Evolutionary conservation across 495 filamentous ascomycete genomes (phyloP).

Genomic region (Letharia lupina): DNA sequence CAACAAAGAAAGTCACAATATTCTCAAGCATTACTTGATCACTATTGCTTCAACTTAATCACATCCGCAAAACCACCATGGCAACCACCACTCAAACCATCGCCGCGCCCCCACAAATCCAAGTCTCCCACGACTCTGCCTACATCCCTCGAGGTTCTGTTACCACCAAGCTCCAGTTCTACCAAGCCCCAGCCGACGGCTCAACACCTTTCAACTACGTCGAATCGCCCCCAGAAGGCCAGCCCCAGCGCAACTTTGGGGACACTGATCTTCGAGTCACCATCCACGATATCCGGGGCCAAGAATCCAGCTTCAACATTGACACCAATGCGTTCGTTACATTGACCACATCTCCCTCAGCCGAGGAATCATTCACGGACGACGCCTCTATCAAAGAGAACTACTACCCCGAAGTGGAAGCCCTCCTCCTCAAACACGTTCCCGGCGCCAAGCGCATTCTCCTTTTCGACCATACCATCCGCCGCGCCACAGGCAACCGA

Average conservation of each 20-base stretch:
- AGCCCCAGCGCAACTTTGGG: conserved; percentile 54
- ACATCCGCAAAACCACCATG: conserved; percentile 15
- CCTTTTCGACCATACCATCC: conserved; percentile 89
- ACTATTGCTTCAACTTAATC: not conserved
- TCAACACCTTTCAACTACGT: conserved; percentile 62
- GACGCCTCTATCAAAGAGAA: conserved; percentile 52
- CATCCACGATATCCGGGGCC: conserved; percentile 59
- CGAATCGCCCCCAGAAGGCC: conserved; percentile 50
- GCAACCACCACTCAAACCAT: conserved; percentile 23
- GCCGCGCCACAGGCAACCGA: conserved; percentile 49
- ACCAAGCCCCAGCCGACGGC: conserved; percentile 53
- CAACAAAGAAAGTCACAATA: not conserved
- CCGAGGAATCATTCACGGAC: conserved; percentile 48
- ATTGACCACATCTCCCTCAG: conserved; percentile 38
- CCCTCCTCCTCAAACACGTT: conserved; percentile 52
- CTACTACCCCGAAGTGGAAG: conserved; percentile 80
- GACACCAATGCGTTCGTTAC: conserved; percentile 67
- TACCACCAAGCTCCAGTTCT: conserved; percentile 59
- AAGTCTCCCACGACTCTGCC: conserved; percentile 14
- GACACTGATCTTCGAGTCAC: conserved; percentile 37
- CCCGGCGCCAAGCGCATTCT: conserved; percentile 54
- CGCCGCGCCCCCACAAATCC: conserved; percentile 10
- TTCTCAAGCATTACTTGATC: not conserved
- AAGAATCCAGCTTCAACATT: conserved; percentile 53
- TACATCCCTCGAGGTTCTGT: conserved; percentile 61